Conservation (phyloP, 805 yeast genomes). For the Suhomyces sp. region DNA sequence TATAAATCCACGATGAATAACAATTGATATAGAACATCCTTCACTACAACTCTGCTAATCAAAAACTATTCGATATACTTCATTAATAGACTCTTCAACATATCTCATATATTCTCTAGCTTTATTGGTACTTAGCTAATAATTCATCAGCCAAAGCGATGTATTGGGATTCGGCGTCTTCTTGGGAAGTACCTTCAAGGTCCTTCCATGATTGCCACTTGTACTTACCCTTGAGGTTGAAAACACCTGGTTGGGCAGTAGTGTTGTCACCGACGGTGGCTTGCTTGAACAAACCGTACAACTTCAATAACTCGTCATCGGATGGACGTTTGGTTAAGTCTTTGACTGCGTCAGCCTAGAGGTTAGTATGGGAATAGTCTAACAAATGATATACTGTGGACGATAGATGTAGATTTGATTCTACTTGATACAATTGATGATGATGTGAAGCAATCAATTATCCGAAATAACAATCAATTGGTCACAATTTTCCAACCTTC, state of each 20-base stretch:
- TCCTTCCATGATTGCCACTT: constrained; percentile 98
- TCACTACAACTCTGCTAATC: too few species aligned
- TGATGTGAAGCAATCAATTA: too few species aligned
- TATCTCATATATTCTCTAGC: too few species aligned
- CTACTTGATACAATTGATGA: too few species aligned
- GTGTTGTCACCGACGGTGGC: constrained; percentile 94
- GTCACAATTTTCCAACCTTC: too few species aligned
- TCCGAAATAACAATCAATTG: too few species aligned
- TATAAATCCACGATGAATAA: not conserved
- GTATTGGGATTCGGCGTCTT: constrained; percentile 85
- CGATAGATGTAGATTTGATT: too few species aligned
- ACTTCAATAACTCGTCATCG: constrained; percentile 81
- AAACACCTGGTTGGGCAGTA: constrained; percentile 84
- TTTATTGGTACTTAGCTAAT: constrained; percentile 44
- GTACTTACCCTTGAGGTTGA: constrained; percentile 92
- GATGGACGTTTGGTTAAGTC: constrained; percentile 71
- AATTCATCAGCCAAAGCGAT: constrained; percentile 67
- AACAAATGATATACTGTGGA: too few species aligned
- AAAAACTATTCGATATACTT: too few species aligned
- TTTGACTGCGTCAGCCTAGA: constrained; percentile 80
- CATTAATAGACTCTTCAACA: too few species aligned
- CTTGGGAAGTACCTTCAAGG: constrained; percentile 80
- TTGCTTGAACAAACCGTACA: constrained; percentile 94
- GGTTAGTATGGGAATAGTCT: too few species aligned
- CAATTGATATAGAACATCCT: not conserved